These are phyloP conservation scores for Plasmodium yoelii DNA, from an alignment of 169 alveolate genomes.

Conservation along the genomic window DNA sequence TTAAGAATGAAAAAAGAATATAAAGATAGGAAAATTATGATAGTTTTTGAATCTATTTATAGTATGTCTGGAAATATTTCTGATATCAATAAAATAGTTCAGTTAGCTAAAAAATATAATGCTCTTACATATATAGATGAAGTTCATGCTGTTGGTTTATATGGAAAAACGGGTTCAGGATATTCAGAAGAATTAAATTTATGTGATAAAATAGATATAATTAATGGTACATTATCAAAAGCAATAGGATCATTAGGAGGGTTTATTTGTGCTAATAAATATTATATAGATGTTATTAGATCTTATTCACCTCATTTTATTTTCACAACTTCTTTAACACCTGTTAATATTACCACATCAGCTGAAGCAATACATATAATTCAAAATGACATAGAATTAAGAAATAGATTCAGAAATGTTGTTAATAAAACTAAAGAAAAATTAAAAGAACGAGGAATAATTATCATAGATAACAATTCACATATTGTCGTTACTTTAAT, in stretches of 20 bases:
- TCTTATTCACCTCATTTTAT: conserved; percentile 90
- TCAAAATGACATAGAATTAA: conserved; percentile 27
- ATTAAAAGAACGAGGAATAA: conserved; percentile 80
- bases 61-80: conserved; percentile 91
- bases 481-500: conserved; percentile 90
- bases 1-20: conserved; percentile 77
- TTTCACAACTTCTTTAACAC: conserved; percentile 92
- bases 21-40: conserved; percentile 81
- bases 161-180: conserved; percentile 92
- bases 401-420: conserved; percentile 81
- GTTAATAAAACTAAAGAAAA: conserved; percentile 81
- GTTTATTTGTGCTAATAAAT: conserved; percentile 87
- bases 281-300: conserved; percentile 87
- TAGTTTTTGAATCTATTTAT: conserved; percentile 91
- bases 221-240: conserved; percentile 92
- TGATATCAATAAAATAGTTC: conserved; percentile 82
- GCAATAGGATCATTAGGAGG: conserved; percentile 93
- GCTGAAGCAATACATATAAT: conserved; percentile 84
- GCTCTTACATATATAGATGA: conserved; percentile 90
- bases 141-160: conserved; percentile 93
- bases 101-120: conserved; percentile 87
- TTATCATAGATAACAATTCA: conserved; percentile 82
- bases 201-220: conserved; percentile 82
- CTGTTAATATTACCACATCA: conserved; percentile 88
- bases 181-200: conserved; percentile 85